Base-by-base conservation (phyloP, 169 alveolate species). In the Plasmodium vinckei region DNA sequence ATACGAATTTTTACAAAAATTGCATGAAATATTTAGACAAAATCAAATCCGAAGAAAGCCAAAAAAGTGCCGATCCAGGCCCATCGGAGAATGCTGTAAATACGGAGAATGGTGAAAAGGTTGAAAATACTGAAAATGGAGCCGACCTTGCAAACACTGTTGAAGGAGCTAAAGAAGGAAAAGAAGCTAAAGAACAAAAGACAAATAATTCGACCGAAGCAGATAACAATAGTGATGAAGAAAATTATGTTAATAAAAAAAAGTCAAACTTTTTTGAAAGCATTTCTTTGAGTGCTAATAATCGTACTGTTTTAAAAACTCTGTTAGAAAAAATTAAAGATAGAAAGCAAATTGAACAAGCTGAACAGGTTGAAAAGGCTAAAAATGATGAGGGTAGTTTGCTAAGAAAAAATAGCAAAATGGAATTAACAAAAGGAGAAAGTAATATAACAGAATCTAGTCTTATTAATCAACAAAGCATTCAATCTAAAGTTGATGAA, bases 1-100 rank as follows among this genome's bases (percentile, higher is more conserved):
- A 82, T 12, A 54, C 90, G 2, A 82, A 82, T 82, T 82, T 82
- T 67, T 82, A 82, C 21, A 82, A 82, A 12, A 82, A 69, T 10
- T 33, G 86, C 25, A 33, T 82, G 0, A 72, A 44, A 19, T 67
- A 44, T 51, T 33, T 27, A 1, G 39, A 13, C 6, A 15, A 27
- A n/a, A 19, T 10, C 5, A 67, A 44, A 7, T 21, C n/a, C 2
- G 51, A 27, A 3, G 10, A 61, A 9, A 2, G 17, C 0, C n/a
- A 60, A 15, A 10, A 51, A 9, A 46, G 46, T 33, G 0, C 25
- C 25, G 25, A 21, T 1, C 25, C 25, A 57, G 59, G 71, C 4
- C 23, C 47, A 10, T 13, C 5, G n/a, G 39, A 39, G 3, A 42
- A 23, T 25, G 21, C 39, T 10, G 13, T 46, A 9, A 57, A 25